Base-by-base conservation (phyloP, 345 rosid genomes). In the Camelina sativa region DNA sequence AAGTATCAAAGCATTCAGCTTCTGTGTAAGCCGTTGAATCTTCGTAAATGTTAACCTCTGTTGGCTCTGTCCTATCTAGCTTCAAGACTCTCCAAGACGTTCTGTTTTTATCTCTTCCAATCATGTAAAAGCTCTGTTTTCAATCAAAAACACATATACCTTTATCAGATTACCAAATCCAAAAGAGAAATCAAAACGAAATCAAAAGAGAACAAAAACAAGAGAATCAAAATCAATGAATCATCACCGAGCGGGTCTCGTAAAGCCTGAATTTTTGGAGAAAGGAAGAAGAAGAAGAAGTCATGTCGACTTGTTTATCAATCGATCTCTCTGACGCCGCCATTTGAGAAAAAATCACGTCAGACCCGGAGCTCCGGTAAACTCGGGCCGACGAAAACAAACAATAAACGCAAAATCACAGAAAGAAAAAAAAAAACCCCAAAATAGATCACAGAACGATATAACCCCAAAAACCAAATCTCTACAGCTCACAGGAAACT, bases 211-310 rank as follows among this genome's bases (percentile, higher is more conserved):
- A 23, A 54, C 67, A 58, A 7, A 0, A 46, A 61, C 2, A 59
- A 59, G 23, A 23, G 20, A 28, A 28, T 3, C 30, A 28, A 63
- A 63, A 53, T 72, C 73, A 72, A 55, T 37, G 8, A 28, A 23
- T 54, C 3, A 73, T 73, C 70, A 95, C 99, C 93, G 97, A 90
- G 64, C 80, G 87, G 43, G 99, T 95, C 82, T 95, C 93, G 57
- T 87, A 92, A 28, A 95, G 92, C 69, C 84, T 79, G 83, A 95
- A 95, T 75, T 92, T 95, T 77, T 90, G 92, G 77, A 95, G 83
- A 61, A 80, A 85, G 12, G 77, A 71, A 28, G 30, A 28, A 46
- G 77, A 71, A 28, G 30, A 28, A 46, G 81, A 79, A 73, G 46
- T 71, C 51, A 50, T 71, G 74, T 75, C 80, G 11, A 72, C 81